Base-by-base conservation (phyloP, 345 rosid genomes). In the Punica granatum region DNA sequence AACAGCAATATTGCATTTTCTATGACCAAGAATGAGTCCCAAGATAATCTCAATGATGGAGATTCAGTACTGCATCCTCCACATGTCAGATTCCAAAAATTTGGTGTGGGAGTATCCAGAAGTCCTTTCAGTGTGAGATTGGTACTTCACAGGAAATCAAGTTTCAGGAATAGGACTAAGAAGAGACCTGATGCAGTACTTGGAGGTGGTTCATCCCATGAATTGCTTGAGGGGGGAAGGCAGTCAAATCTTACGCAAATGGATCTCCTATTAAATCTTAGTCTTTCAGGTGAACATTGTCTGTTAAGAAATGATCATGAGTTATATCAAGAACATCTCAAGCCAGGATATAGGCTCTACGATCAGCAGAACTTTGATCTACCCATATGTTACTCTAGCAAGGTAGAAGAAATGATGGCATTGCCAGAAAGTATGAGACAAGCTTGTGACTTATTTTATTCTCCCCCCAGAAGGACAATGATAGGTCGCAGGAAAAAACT, bases 401-500 rank as follows among this genome's bases (percentile, higher is more conserved):
- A 66, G 59, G 61, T 33, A 23, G 74, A 65, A 43, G 58, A 66
- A 35, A 59, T 71, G 46, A 63, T 71, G 63, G 35, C 54, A 33
- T 49, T 63, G 31, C 66, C 66, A 8, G 66, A 56, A 53, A 67
- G 59, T 41, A 15, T 42, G 71, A 62, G 39, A 64, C 35, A 41
- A 63, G 61, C 41, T 23, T 44, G 44, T 8, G 66, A 32, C 62
- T 33, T 41, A 23, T 70, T 63, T 18, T 21, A 37, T 36, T 58
- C 67, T 75, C 67, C 62, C 3, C 64, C 61, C 7, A 21, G 60
- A 64, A 46, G 32, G 62, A 67, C 67, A 72, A 64, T 53, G 51
- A 28, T 39, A 36, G 25, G 70, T 37, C 69, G 11, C 1, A 51
- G 63, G 33, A 80, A 69, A 71, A 89, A 85, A 31, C 94, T 90